A percentile compares a stretch with the other conserved stretches of the same genome.
Conservation (phyloP, 2,329 filamentous ascomycete species). For the Teratosphaeriaceae sp. region DNA sequence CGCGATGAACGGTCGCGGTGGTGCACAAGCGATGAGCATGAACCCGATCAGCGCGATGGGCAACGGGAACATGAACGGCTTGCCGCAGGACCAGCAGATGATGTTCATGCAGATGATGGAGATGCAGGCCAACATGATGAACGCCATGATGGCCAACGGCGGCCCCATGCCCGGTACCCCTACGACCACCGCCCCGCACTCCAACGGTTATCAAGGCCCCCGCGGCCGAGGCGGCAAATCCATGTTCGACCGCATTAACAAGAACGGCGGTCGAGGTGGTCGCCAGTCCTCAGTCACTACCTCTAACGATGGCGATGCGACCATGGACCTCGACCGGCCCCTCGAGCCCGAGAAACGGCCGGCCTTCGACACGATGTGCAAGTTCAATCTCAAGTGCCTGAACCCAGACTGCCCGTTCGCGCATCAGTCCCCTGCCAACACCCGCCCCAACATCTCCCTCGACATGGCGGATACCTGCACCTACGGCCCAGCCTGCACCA, state of each 20-base stretch:
- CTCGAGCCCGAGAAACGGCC: slow-evolving; percentile 32
- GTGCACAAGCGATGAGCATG: slow-evolving; percentile 6
- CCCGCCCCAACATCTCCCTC: slow-evolving; percentile 57
- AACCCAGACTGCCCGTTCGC: slow-evolving; percentile 88
- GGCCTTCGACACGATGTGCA: slow-evolving; percentile 65
- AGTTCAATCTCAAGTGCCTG: slow-evolving; percentile 81
- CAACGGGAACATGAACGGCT: slow-evolving; percentile 35
- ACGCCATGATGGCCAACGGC: slow-evolving; percentile 50
- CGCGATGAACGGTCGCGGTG: slow-evolving; percentile 25
- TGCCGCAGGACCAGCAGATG: slow-evolving; percentile 58
- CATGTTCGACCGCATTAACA: slow-evolving; percentile 64
- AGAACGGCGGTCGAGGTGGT: slow-evolving; percentile 25
- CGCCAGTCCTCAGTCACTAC: slow-evolving; percentile 2
- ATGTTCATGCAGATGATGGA: slow-evolving; percentile 56
- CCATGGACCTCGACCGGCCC: slow-evolving; percentile 56
- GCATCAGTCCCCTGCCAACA: slow-evolving; percentile 82
- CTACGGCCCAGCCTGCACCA: slow-evolving; percentile 90
- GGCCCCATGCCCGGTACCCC: slow-evolving; percentile 5
- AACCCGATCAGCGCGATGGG: slow-evolving; percentile 28
- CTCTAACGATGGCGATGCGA: slow-evolving; percentile 17
- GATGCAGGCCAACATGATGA: slow-evolving; percentile 77
- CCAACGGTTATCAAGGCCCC: slow-evolving; percentile 15
- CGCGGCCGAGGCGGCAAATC: slow-evolving; percentile 43
- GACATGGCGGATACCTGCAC: slow-evolving; percentile 76
- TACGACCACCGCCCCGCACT: slow-evolving; percentile 7